phyloP scores from a whole-genome alignment of 2,329 filamentous ascomycete species.

The Aureobasidium pullulans region DNA sequence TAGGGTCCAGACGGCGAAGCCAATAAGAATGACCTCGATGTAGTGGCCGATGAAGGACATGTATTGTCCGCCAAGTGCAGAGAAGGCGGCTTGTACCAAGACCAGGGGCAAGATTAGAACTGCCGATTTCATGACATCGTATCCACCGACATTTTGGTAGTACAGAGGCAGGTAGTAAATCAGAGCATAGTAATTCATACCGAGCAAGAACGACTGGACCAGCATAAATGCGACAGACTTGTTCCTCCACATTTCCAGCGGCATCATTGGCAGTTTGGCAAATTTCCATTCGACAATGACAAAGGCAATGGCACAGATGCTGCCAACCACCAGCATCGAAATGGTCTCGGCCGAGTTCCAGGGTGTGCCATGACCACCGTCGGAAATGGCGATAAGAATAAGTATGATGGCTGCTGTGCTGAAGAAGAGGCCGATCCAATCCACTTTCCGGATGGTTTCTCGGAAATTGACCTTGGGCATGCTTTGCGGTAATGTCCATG shows the following conservation, averaged over 20 bases:
- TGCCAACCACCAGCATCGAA: slow-evolving; percentile 46
- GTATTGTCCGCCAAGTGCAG: slow-evolving; percentile 43
- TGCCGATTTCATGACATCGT: slow-evolving; percentile 44
- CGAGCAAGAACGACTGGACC: slow-evolving; percentile 53
- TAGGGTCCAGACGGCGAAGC: slow-evolving; percentile 31
- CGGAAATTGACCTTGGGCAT: slow-evolving; percentile 51
- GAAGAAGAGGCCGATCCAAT: slow-evolving; percentile 43
- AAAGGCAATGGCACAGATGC: slow-evolving; percentile 41
- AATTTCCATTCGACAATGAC: slow-evolving; percentile 48
- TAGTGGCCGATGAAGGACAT: slow-evolving; percentile 39
- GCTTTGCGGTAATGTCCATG: slow-evolving; percentile 42
- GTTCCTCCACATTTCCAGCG: slow-evolving; percentile 48
- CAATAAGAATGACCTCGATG: slow-evolving; percentile 38
- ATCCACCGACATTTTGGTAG: slow-evolving; percentile 42
- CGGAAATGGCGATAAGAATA: slow-evolving; percentile 39
- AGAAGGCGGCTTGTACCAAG: slow-evolving; percentile 15
- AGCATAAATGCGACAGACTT: slow-evolving; percentile 48
- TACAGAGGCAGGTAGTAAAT: slow-evolving; percentile 45
- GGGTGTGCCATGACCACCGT: slow-evolving; percentile 52
- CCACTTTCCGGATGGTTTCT: slow-evolving; percentile 43
- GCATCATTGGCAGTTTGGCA: slow-evolving; percentile 42
- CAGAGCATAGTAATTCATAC: slow-evolving; percentile 54
- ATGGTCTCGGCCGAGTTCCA: slow-evolving; percentile 52
- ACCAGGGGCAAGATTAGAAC: slow-evolving; percentile 38
- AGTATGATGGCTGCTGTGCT: slow-evolving; percentile 40